phyloP scores from a whole-genome alignment of 1,139 yeast species.

The Debaryomyces singareniensis region DNA sequence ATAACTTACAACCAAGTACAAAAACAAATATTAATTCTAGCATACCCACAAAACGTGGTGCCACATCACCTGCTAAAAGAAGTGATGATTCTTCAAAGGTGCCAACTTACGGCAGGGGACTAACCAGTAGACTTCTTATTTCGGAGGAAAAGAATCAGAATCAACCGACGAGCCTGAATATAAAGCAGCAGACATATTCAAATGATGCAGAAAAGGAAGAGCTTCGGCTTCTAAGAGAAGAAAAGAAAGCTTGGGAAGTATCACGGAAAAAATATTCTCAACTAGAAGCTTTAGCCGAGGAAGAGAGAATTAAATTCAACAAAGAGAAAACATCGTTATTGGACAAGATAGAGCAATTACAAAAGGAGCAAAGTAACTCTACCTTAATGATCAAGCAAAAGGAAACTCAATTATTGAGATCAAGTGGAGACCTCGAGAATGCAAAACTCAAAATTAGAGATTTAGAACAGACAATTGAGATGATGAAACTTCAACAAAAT shows the following conservation, averaged over 20 bases:
- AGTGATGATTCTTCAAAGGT: slow-evolving; percentile 22
- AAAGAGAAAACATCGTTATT: slow-evolving; percentile 37
- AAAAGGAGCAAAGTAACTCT: slow-evolving; percentile 47
- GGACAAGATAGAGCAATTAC: slow-evolving; percentile 25
- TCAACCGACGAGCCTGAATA: slow-evolving; percentile 10
- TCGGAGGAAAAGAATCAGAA: slow-evolving; percentile 9
- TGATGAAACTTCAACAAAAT: slow-evolving; percentile 31
- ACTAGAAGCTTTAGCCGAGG: slow-evolving; percentile 34
- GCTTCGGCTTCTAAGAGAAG: slow-evolving; percentile 44
- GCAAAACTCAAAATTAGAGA: slow-evolving; percentile 43
- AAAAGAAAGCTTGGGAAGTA: slow-evolving; percentile 45
- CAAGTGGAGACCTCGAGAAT: slow-evolving; percentile 55
- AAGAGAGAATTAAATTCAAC: slow-evolving; percentile 37
- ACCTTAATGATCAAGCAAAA: slow-evolving; percentile 53
- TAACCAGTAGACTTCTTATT: slow-evolving; percentile 33
- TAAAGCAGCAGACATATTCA: slow-evolving; percentile 8
- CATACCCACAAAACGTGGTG: slow-evolving; percentile 59
- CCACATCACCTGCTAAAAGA: slow-evolving; percentile 60
- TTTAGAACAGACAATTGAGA: slow-evolving; percentile 47
- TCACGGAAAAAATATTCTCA: slow-evolving; percentile 35
- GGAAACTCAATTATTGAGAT: slow-evolving; percentile 58
- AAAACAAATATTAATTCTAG: slow-evolving; percentile 6
- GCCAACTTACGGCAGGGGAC: slow-evolving; percentile 27
- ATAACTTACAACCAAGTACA: neutral
- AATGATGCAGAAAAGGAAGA: slow-evolving; percentile 36